Evolutionary conservation across 148 eudicot species (phyloP).

Genomic region (Silene uniflora): DNA sequence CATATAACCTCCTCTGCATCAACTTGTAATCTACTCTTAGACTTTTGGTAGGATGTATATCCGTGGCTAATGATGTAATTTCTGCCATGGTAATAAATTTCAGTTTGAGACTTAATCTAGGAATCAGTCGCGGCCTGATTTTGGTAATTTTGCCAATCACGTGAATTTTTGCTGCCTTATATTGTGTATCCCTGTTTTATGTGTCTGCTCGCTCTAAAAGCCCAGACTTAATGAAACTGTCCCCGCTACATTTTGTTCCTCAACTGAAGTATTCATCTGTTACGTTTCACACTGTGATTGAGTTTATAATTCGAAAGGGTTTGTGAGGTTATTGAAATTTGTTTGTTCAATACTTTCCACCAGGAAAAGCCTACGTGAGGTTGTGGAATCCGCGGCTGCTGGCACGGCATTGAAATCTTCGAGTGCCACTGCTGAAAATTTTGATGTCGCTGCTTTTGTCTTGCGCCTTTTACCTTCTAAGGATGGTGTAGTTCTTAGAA

Average conservation of each 20-base stretch:
- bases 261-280: not conserved
- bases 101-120: not conserved
- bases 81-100: not conserved
- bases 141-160: no score
- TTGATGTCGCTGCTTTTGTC: constrained; percentile 55
- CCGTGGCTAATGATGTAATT: not conserved
- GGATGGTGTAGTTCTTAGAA: constrained; percentile 77
- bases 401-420: constrained; percentile 31
- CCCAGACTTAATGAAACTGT: not conserved
- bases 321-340: not conserved
- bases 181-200: no score
- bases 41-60: not conserved
- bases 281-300: not conserved
- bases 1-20: no score
- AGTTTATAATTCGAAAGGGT: not conserved
- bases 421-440: constrained; percentile 31
- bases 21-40: not conserved
- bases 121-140: not conserved
- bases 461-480: constrained; percentile 62
- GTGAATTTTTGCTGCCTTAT: no score
- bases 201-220: not conserved
- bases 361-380: constrained; percentile 56
- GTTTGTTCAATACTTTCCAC: constrained; percentile 1
- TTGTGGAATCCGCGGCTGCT: constrained; percentile 29
- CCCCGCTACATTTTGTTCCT: not conserved